Conservation (phyloP, 225 moss, liverwort and hornwort genomes). For the Thuidium tamariscinum region DNA sequence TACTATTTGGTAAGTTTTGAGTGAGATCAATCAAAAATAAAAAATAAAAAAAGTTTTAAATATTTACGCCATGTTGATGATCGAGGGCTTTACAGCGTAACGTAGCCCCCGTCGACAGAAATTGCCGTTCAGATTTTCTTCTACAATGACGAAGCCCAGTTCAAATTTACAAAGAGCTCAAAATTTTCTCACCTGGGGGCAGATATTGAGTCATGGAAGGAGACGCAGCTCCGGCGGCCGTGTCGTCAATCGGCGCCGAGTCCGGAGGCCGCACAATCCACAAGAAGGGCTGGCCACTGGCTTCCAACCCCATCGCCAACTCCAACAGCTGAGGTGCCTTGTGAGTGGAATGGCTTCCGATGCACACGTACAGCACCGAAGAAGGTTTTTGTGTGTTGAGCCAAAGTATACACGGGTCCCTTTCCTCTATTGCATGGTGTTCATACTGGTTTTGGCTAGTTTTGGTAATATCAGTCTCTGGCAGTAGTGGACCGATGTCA, state of each 20-base stretch:
- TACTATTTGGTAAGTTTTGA: background rate
- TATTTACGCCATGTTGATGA: no score
- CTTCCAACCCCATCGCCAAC: conserved; percentile 18
- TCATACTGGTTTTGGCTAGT: background rate
- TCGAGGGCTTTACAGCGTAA: no score
- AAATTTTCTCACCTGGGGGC: conserved; percentile 3
- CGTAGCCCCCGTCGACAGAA: no score
- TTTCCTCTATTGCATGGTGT: background rate
- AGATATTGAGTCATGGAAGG: conserved; percentile 1
- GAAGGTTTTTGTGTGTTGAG: conserved; percentile 10
- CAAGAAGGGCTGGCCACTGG: conserved; percentile 21
- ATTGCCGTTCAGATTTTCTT: no score
- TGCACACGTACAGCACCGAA: conserved; percentile 24
- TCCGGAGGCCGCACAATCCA: conserved; percentile 30
- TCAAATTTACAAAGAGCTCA: no score
- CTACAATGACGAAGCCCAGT: no score
- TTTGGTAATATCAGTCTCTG: background rate
- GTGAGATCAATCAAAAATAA: background rate
- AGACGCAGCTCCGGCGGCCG: background rate
- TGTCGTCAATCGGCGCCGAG: background rate
- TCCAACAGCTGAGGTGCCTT: conserved; percentile 6
- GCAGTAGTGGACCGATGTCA: conserved; percentile 24
- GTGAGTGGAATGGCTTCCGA: conserved; percentile 23
- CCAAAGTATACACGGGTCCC: conserved; percentile 10
- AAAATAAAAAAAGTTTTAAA: no score